Conservation (phyloP, 2,329 filamentous ascomycete genomes). For the Sarocladiaceae sp. region DNA sequence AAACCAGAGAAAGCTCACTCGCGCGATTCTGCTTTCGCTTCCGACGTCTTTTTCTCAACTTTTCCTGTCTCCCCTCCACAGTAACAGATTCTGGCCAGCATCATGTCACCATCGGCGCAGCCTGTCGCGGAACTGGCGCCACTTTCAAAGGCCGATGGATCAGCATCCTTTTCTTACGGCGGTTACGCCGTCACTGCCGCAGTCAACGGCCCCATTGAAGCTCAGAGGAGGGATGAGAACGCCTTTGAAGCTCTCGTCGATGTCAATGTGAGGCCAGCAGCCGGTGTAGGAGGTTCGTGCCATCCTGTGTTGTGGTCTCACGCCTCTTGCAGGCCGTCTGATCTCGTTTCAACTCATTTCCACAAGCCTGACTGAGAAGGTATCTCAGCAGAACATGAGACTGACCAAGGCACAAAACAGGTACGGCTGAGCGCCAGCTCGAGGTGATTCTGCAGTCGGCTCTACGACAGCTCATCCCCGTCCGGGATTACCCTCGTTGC, state of each 20-base stretch:
- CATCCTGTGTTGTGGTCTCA: neutral
- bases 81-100: constrained; percentile 2
- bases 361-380: too few species aligned
- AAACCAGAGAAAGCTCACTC: neutral
- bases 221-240: constrained; percentile 79
- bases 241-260: constrained; percentile 88
- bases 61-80: neutral
- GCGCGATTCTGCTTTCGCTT: too few species aligned
- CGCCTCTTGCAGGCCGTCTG: neutral
- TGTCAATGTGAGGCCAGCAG: constrained; percentile 79
- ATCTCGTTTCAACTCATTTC: too few species aligned
- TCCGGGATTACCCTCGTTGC: constrained; percentile 68
- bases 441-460: constrained; percentile 69
- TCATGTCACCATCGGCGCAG: constrained; percentile 40
- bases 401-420: constrained; percentile 28
- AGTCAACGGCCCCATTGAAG: constrained; percentile 91
- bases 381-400: constrained; percentile 11
- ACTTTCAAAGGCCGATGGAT: constrained; percentile 70
- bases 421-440: constrained; percentile 72
- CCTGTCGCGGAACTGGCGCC: constrained; percentile 49
- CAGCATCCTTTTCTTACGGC: constrained; percentile 66
- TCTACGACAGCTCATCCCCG: constrained; percentile 66
- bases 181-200: constrained; percentile 79
- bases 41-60: neutral
- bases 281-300: constrained; percentile 68